phyloP scores from a whole-genome alignment of 1,284 basidiomycete species.

The Cryptococcus depauperatus region DNA sequence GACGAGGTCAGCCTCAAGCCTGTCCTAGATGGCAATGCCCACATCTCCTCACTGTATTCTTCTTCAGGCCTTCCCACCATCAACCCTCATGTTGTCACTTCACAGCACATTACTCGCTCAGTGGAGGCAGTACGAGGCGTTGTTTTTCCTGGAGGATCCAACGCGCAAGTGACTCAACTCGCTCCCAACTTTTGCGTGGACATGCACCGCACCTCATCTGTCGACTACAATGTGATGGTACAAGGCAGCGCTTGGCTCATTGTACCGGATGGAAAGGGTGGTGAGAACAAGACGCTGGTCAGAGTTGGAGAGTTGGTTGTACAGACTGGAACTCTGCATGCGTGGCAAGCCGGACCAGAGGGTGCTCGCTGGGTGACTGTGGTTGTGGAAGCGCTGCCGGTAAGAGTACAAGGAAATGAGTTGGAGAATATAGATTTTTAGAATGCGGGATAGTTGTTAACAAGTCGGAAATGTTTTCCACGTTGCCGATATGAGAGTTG shows the following conservation, averaged over 20 bases:
- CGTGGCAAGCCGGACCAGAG: conserved; percentile 38
- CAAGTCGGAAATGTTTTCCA: too few relatives aligned
- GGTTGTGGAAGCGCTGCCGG: conserved; percentile 31
- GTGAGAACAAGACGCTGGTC: conserved; percentile 25
- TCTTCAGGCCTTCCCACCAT: conserved; percentile 20
- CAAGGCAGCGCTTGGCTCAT: conserved; percentile 29
- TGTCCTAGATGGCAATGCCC: conserved; percentile 21
- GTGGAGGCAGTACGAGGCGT: conserved; percentile 19
- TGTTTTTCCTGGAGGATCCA: conserved; percentile 30
- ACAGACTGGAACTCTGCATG: conserved; percentile 42
- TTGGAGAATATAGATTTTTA: conserved; percentile 34
- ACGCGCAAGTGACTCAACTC: conserved; percentile 38
- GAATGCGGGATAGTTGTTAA: not conserved
- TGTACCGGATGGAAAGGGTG: conserved; percentile 25
- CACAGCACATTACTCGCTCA: conserved; percentile 14
- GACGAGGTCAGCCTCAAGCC: conserved; percentile 17
- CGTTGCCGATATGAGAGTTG: not conserved
- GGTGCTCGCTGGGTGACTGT: conserved; percentile 40
- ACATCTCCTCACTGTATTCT: conserved; percentile 30
- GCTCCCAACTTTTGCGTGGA: conserved; percentile 26
- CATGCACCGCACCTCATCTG: conserved; percentile 37
- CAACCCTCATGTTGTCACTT: conserved; percentile 18
- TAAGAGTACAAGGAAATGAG: conserved; percentile 25
- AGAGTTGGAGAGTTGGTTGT: conserved; percentile 39
- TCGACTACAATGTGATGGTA: conserved; percentile 42